Base-by-base conservation (phyloP, 2,329 filamentous ascomycete genomes). In the Amauroascus verrucosus region DNA sequence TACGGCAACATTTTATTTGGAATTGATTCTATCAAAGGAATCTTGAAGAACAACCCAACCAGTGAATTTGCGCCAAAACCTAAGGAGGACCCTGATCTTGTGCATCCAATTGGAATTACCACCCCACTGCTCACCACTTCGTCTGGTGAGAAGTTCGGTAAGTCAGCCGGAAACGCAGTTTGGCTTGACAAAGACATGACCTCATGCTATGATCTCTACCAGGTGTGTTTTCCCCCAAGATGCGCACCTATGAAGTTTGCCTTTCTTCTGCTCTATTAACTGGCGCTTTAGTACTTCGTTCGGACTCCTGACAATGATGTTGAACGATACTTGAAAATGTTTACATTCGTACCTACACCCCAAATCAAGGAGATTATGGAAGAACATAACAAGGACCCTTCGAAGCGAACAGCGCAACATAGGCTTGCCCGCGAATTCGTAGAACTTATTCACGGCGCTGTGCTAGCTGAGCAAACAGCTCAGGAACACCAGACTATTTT, bases 1-100 rank as follows among this genome's bases (percentile, higher is more conserved):
- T 97, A 85, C 66, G 93, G 93, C 58, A 98, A 98, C 70, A 97
- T 98, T 59, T 79, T 94, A 26, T 83, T 90, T 11, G 93, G 93
- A 47, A 84, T 93, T 64, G 88, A 96, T 56, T 81, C 86, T 2
- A 79, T 97, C 62, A 91, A 90, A 67, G 76, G 83, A 52, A 82
- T 91, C 41, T 79, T 84, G 51, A 77, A 78, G 40, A 72, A 69
- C 46, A 77, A 83, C 55, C 73, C 77, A 24, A 26, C 33, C 28
- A 53, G 16, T 28, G 55, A 59, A 22, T 53, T 33, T 45, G 40
- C 50, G 44, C 60, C 60, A 57, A 56, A 61, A 55, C 22, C 51
- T 28, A 20, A 32, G 3, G 48, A 59, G 45, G 49, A 58, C 14
- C 52, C 51, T 6, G 68, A 72, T 14, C 13, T 71, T 16, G 64